phyloP scores from a whole-genome alignment of 495 filamentous ascomycete genomes.

The Darksidea phi region DNA sequence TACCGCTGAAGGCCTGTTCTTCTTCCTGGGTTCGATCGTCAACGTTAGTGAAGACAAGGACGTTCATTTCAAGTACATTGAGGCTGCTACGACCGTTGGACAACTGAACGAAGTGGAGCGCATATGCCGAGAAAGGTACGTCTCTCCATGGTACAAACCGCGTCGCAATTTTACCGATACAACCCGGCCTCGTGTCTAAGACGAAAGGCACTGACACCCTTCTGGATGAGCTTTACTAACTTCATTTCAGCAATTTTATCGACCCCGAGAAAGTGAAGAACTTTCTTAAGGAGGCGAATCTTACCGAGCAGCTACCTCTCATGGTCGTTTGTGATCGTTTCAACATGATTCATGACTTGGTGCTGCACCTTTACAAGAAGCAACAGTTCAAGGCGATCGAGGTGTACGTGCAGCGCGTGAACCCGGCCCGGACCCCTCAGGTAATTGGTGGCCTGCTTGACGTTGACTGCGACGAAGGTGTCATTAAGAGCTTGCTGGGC shows the following conservation, averaged over 20 bases:
- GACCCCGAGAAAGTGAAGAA: constrained; percentile 98
- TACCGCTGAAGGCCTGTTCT: constrained; percentile 94
- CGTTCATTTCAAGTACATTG: constrained; percentile 98
- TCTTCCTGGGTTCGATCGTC: constrained; percentile 96
- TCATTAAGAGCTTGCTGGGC: constrained; percentile 89
- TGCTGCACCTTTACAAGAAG: constrained; percentile 97
- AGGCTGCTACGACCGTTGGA: constrained; percentile 87
- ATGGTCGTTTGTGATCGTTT: constrained; percentile 99
- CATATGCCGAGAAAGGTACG: constrained; percentile 82
- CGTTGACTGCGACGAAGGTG: constrained; percentile 92
- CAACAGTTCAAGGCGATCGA: constrained; percentile 99
- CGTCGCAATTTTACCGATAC: constrained; percentile 72
- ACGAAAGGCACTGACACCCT: too few relatives aligned
- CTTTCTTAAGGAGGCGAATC: constrained; percentile 94
- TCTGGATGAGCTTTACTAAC: too few relatives aligned
- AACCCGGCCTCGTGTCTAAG: constrained; percentile 44
- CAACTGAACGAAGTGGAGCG: constrained; percentile 95
- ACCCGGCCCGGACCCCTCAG: constrained; percentile 86
- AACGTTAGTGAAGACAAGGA: constrained; percentile 94
- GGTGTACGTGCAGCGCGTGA: constrained; percentile 98
- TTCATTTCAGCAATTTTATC: constrained; percentile 56
- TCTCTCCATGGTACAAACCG: neutral
- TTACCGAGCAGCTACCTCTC: constrained; percentile 89
- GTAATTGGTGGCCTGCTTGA: constrained; percentile 95
- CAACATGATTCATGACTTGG: constrained; percentile 96